Conservation (phyloP, 2,329 filamentous ascomycete species). For the Chaetomium sp. region DNA sequence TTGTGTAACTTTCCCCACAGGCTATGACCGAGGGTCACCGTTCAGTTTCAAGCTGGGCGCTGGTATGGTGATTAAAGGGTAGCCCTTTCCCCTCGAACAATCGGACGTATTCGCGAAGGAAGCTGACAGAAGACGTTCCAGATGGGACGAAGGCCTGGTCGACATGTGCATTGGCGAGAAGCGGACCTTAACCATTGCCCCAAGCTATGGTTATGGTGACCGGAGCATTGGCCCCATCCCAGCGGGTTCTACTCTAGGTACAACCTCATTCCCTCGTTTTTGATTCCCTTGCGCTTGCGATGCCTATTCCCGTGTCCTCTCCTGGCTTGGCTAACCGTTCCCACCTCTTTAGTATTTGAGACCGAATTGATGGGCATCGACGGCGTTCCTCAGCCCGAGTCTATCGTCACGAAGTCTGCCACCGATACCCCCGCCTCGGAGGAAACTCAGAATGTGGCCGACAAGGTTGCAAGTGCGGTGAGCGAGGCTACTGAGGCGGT, state of each 20-base stretch:
- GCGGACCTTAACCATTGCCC: conserved; percentile 81
- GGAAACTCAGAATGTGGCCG: conserved; percentile 32
- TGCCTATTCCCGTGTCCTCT: neutral
- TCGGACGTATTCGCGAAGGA: neutral
- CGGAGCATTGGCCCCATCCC: conserved; percentile 76
- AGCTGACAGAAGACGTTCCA: conserved; percentile 30
- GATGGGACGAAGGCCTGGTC: conserved; percentile 83
- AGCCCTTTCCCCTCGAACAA: conserved; percentile 25
- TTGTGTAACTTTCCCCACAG: conserved; percentile 28
- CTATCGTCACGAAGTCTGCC: conserved; percentile 37
- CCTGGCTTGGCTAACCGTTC: conserved; percentile 10
- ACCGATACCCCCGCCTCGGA: conserved; percentile 25
- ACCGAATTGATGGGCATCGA: conserved; percentile 82
- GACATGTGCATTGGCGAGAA: conserved; percentile 97
- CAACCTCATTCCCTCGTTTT: conserved; percentile 20
- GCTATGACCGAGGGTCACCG: conserved; percentile 69
- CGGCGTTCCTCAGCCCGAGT: conserved; percentile 55
- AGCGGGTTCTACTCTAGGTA: conserved; percentile 68
- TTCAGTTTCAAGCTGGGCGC: conserved; percentile 73
- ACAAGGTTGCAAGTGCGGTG: conserved; percentile 41
- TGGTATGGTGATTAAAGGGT: conserved; percentile 86
- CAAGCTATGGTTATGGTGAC: conserved; percentile 75
- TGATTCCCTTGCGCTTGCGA: neutral
- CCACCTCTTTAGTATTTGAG: conserved; percentile 62
- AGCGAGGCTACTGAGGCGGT: conserved; percentile 45